Evolutionary conservation across 2,329 filamentous ascomycete genomes (phyloP), one percentile per base, ranked within the genome.

Genomic region (Trichoderma oligosporum): DNA sequence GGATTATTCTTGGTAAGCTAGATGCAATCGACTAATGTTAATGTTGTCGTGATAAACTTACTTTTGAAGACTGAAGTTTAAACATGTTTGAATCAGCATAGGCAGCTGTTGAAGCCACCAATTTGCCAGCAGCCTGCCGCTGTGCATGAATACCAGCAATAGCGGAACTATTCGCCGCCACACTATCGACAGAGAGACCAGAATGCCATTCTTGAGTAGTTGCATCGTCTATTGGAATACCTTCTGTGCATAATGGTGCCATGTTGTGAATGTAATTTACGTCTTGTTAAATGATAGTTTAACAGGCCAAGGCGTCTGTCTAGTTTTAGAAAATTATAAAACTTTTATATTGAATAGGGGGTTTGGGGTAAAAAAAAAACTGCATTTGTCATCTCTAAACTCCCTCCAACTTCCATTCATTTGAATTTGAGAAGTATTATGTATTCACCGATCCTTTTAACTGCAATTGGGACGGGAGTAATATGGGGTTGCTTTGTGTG

Each of bases 51-150:
- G 18, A 11, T 6, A 12, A 7, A 52, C 48, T 16, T 16, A 52
- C 48, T 42, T 36, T 22, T 7, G 36, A 52, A 12, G 33, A 31
- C 12, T 52, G 48, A 9, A 52, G 18, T 16, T 52, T 52, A 14
- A 52, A 52, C 48, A 42, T 52, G 8, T 52, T 36, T 4, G 36
- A 52, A 14, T 52, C 48, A 1, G 48, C 48, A 42, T 52, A 42
- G 36, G 48, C 48, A 12, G 25, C 48, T 16, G 48, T 42, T 7
- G 48, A 36, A 16, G 48, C 48, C 25, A 42, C 25, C 48, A 52
- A 31, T 16, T 42, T 41, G 5, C 48, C 48, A 42, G n/a, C 16
- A 1, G 48, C 36, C 22, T 42, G 25, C 24, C 48, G 48, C 4
- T 18, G 36, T 12, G 48, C 48, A 29, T 52, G 25, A 27, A 52